A percentile compares a stretch with the other conserved stretches of the same genome.
Evolutionary conservation across 805 yeast genomes (phyloP).

Genomic region (Priceomyces medius): DNA sequence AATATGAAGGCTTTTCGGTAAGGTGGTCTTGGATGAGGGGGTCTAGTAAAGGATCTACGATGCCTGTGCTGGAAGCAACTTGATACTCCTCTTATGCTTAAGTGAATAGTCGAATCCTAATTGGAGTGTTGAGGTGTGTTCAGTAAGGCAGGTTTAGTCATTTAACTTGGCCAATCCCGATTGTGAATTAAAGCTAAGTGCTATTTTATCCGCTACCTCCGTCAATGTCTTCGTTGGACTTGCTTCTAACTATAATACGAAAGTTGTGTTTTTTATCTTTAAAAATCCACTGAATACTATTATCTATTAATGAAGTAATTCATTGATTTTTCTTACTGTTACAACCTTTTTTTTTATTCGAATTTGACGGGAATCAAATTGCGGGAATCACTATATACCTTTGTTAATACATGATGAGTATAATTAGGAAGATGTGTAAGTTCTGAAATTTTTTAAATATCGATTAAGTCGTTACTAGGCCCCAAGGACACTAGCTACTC

Average conservation of each 20-base stretch:
- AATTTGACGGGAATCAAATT: conserved; percentile 19
- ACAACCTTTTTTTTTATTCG: conserved; percentile 6
- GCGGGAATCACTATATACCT: conserved; percentile 5
- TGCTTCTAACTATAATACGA: conserved; percentile 11
- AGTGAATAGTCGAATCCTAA: conserved; percentile 11
- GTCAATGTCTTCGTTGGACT: neutral
- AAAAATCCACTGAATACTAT: conserved; percentile 10
- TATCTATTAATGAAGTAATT: conserved; percentile 13
- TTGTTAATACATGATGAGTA: conserved; percentile 5
- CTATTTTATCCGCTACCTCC: neutral
- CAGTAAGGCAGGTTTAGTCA: neutral
- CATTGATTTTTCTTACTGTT: conserved; percentile 6
- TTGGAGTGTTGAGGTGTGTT: neutral
- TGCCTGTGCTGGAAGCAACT: neutral
- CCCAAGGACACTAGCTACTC: no score
- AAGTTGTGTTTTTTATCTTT: conserved; percentile 7
- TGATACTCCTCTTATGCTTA: conserved; percentile 8
- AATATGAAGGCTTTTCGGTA: neutral
- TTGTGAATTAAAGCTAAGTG: neutral
- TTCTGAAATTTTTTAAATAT: neutral
- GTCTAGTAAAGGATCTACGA: neutral
- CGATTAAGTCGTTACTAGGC: no score
- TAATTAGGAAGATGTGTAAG: neutral
- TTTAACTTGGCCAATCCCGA: neutral
- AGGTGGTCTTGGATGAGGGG: neutral